phyloP scores from a whole-genome alignment of 2,329 filamentous ascomycete species.

The Aspergillus proliferans region DNA sequence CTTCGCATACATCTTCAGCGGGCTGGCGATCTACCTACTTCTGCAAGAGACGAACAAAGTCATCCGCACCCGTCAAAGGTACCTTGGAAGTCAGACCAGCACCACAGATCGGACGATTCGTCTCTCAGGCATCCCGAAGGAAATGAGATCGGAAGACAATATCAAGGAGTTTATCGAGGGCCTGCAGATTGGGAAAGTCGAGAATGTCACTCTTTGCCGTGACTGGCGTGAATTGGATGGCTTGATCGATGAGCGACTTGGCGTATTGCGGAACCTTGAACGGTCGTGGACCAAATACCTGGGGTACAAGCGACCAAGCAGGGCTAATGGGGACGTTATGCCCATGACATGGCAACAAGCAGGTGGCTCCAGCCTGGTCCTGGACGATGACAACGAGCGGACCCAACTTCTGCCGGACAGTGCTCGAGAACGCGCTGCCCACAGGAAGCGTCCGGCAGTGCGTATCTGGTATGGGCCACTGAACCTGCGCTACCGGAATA shows the following conservation, averaged over 20 bases:
- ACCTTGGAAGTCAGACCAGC: conserved; percentile 89
- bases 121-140: conserved; percentile 75
- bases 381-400: conserved; percentile 50
- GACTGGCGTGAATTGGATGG: conserved; percentile 79
- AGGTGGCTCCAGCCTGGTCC: conserved; percentile 25
- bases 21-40: conserved; percentile 73
- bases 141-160: conserved; percentile 71
- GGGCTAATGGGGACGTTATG: conserved; percentile 33
- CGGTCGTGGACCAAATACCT: conserved; percentile 73
- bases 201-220: conserved; percentile 77
- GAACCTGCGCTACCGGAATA: conserved; percentile 61
- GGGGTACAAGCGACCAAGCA: conserved; percentile 50
- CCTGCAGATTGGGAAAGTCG: conserved; percentile 81
- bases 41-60: conserved; percentile 77
- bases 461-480: conserved; percentile 75
- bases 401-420: conserved; percentile 52
- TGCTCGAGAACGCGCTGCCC: conserved; percentile 36
- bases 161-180: conserved; percentile 84
- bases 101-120: conserved; percentile 91
- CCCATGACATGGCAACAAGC: conserved; percentile 47
- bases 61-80: conserved; percentile 79
- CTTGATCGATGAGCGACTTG: conserved; percentile 61
- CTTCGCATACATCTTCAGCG: conserved; percentile 92
- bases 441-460: conserved; percentile 56
- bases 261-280: conserved; percentile 67